Conservation (phyloP, 1,284 basidiomycete species). For the Xerocomus minutiporus region DNA sequence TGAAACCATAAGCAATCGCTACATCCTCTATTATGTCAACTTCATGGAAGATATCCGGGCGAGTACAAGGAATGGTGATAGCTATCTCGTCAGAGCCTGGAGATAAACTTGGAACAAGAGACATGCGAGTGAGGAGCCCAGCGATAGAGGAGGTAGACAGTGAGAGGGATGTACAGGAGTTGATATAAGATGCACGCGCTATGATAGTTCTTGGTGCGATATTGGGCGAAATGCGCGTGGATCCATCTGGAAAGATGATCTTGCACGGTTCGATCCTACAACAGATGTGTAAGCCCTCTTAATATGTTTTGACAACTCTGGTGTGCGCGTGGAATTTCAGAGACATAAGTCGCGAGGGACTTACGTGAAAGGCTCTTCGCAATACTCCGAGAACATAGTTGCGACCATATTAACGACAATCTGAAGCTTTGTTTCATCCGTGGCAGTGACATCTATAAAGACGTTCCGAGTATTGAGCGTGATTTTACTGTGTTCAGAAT, state of each 20-base stretch:
- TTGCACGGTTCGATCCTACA: constrained; percentile 86
- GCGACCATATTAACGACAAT: constrained; percentile 94
- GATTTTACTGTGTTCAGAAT: constrained; percentile 97
- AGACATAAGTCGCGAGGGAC: constrained; percentile 26
- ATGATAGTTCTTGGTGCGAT: constrained; percentile 67
- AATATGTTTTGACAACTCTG: background rate
- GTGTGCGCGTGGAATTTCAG: background rate
- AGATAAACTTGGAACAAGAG: constrained; percentile 47
- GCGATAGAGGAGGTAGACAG: constrained; percentile 62
- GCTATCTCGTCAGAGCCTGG: constrained; percentile 56
- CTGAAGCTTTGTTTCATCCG: constrained; percentile 95
- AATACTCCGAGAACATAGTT: constrained; percentile 98
- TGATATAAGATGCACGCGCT: constrained; percentile 89
- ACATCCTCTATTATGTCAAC: constrained; percentile 99
- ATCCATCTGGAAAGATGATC: constrained; percentile 76
- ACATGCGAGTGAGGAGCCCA: constrained; percentile 73
- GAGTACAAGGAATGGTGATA: constrained; percentile 83
- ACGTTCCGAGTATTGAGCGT: constrained; percentile 91
- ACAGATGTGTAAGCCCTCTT: constrained; percentile 2
- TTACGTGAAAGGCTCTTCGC: constrained; percentile 85
- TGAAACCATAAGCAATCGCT: constrained; percentile 97
- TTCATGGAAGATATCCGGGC: constrained; percentile 96
- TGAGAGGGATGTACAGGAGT: constrained; percentile 87
- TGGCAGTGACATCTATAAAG: constrained; percentile 96
- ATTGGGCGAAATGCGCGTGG: constrained; percentile 75